Evolutionary conservation across 805 yeast species (phyloP).

Genomic region (Zygoascus bituminiphila): DNA sequence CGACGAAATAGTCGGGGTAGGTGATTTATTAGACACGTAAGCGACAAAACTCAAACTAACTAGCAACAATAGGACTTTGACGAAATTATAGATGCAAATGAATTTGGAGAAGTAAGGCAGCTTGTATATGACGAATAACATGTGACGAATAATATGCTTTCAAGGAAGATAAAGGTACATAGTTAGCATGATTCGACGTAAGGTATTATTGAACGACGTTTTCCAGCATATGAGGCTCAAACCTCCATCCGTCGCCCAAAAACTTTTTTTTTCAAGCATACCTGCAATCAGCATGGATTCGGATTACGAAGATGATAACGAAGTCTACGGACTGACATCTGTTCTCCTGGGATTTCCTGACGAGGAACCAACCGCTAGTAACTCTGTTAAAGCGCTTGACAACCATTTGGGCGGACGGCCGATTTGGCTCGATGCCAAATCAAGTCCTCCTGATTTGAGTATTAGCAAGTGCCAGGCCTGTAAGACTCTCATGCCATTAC

Average conservation of each 20-base stretch:
- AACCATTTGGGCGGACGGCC: constrained; percentile 79
- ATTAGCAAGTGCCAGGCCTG: constrained; percentile 62
- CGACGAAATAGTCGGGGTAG: constrained; percentile 57
- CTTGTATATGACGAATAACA: constrained; percentile 15
- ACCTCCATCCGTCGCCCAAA: no score
- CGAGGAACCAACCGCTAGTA: constrained; percentile 9
- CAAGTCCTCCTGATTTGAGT: constrained; percentile 43
- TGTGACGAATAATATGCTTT: no score
- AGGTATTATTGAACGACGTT: no score
- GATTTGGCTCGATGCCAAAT: constrained; percentile 56
- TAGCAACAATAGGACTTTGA: constrained; percentile 48
- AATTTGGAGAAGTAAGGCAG: constrained; percentile 30
- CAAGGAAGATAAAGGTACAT: no score
- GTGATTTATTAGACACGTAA: background rate
- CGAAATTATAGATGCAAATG: constrained; percentile 81
- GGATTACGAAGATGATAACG: constrained; percentile 26
- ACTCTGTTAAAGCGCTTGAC: constrained; percentile 33
- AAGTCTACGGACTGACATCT: constrained; percentile 22
- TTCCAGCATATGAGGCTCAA: no score
- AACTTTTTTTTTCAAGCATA: background rate
- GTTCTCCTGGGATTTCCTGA: constrained; percentile 32
- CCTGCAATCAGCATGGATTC: constrained; percentile 9
- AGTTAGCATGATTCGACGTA: no score
- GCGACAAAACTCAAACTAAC: background rate
- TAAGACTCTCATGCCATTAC: constrained; percentile 48